These are phyloP conservation scores for Prunus salicina DNA, from an alignment of 306 rosid genomes.

Conservation along the genomic window DNA sequence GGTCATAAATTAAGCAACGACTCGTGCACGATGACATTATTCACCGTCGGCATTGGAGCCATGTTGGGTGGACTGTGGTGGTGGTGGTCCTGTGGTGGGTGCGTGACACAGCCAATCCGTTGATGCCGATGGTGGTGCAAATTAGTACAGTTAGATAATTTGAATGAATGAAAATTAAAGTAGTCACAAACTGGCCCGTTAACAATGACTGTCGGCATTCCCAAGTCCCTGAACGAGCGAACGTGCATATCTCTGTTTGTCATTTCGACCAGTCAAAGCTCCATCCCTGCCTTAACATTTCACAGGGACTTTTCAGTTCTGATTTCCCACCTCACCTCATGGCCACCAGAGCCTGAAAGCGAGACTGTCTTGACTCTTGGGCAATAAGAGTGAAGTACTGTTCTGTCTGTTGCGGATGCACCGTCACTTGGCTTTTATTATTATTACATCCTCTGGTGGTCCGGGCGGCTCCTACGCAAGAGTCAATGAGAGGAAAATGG, in stretches of 20 bases:
- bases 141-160: no score
- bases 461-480: background rate
- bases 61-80: constrained; percentile 25
- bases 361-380: background rate
- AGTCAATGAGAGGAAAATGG: background rate
- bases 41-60: constrained; percentile 7
- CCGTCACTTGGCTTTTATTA: no score
- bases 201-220: constrained; percentile 42
- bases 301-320: background rate
- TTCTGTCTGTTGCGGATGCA: no score
- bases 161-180: no score
- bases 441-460: background rate
- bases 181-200: constrained; percentile 6
- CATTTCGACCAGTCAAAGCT: background rate
- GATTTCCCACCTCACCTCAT: background rate
- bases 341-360: background rate
- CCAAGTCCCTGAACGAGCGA: constrained; percentile 24
- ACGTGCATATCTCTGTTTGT: background rate
- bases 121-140: no score
- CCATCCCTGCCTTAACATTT: background rate
- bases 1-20: background rate
- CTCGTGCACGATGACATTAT: background rate
- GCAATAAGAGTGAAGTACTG: background rate
- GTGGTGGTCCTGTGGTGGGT: background rate
- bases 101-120: no score